Conservation (phyloP, 768 basidiomycete species). For the Mycena rosella region DNA sequence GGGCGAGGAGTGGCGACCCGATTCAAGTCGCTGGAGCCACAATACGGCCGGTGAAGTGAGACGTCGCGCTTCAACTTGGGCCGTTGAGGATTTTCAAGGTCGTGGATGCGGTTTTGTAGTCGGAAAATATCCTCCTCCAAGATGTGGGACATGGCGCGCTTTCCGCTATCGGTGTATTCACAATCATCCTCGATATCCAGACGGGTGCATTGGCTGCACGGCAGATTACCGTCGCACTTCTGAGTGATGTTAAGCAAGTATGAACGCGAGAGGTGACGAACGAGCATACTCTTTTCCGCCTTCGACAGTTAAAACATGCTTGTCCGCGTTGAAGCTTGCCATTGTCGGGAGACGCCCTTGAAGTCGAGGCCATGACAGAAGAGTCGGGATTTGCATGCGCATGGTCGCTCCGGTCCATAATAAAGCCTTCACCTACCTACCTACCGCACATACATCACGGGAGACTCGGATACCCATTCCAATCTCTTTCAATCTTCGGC, state of each 20-base stretch:
- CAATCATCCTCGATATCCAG: slow-evolving; percentile 25
- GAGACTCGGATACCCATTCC: background rate
- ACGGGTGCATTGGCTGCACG: slow-evolving; percentile 25
- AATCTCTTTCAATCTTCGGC: slow-evolving; percentile 1
- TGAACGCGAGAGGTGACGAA: background rate
- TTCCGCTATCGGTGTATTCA: slow-evolving; percentile 18
- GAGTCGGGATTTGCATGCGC: background rate
- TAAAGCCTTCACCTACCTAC: slow-evolving; percentile 21
- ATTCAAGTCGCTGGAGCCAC: background rate
- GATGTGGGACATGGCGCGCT: slow-evolving; percentile 10
- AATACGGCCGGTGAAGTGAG: slow-evolving; percentile 12
- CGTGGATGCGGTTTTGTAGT: slow-evolving; percentile 16
- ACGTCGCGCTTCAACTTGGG: background rate
- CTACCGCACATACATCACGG: background rate
- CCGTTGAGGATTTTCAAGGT: slow-evolving; percentile 10
- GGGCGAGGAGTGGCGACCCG: background rate
- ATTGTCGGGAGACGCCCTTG: slow-evolving; percentile 6
- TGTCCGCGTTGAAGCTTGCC: slow-evolving; percentile 26
- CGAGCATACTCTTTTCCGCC: slow-evolving; percentile 13
- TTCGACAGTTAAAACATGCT: slow-evolving; percentile 25
- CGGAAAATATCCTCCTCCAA: slow-evolving; percentile 19
- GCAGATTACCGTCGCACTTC: slow-evolving; percentile 28
- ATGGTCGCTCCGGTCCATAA: background rate
- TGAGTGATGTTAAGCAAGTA: background rate
- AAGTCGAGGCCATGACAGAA: slow-evolving; percentile 14